These are phyloP conservation scores for Malassezia equina DNA, from an alignment of 1,284 basidiomycete species.

Conservation along the genomic window DNA sequence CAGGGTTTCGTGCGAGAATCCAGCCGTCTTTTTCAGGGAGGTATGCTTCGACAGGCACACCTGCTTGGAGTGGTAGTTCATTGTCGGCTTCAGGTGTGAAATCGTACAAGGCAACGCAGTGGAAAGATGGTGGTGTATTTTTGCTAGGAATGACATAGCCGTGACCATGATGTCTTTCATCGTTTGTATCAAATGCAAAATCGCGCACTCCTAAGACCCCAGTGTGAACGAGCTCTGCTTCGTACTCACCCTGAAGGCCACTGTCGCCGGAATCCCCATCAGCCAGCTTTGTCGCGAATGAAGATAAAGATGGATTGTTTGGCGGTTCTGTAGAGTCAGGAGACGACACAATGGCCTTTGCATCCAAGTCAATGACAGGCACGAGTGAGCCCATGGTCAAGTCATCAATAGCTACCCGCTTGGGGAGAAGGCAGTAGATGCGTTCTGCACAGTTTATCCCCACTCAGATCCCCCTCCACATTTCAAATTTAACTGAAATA, in stretches of 20 bases:
- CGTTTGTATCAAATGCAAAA: constrained; percentile 8
- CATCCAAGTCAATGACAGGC: neutral
- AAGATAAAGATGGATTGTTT: neutral
- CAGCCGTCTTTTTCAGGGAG: constrained; percentile 6
- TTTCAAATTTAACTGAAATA: neutral
- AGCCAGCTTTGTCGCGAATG: neutral
- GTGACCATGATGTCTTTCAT: constrained; percentile 3
- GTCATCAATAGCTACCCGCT: neutral
- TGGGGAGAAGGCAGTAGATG: neutral
- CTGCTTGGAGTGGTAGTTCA: constrained; percentile 14
- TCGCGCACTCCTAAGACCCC: constrained; percentile 2
- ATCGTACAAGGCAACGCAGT: constrained; percentile 11
- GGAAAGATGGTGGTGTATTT: neutral
- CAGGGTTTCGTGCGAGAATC: constrained; percentile 7
- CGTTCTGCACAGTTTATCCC: neutral
- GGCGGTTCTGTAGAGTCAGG: neutral
- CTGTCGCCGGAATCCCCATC: neutral
- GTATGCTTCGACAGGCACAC: constrained; percentile 1
- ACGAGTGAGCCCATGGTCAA: neutral
- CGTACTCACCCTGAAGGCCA: neutral
- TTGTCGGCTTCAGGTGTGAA: constrained; percentile 14
- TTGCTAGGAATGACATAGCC: constrained; percentile 9
- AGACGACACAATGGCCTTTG: neutral
- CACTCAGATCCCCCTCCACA: neutral
- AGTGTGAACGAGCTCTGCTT: neutral